Evolutionary conservation across 768 basidiomycete species (phyloP).

Genomic region (Tylopilus vinaceipallidus): DNA sequence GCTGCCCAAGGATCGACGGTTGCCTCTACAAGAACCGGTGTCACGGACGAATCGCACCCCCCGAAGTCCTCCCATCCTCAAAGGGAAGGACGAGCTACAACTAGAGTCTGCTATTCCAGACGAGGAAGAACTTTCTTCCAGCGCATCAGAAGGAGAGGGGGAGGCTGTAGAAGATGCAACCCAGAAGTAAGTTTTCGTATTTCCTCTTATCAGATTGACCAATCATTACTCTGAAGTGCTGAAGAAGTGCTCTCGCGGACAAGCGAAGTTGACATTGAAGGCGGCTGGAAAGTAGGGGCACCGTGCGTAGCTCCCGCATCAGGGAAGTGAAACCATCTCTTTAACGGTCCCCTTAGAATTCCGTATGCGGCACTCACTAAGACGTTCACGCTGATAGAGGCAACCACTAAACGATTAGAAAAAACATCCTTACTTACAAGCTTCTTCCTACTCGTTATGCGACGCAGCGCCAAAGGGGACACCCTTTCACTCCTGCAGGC

Average conservation of each 20-base stretch:
- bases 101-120: conserved; percentile 19
- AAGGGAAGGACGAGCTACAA: conserved; percentile 24
- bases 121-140: conserved; percentile 34
- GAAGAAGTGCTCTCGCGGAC: conserved; percentile 60
- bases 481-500: conserved; percentile 76
- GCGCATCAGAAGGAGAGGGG: conserved; percentile 41
- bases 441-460: conserved; percentile 87
- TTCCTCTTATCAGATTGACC: background rate
- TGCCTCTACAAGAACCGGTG: background rate
- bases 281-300: conserved; percentile 81
- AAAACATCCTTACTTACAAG: conserved; percentile 87
- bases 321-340: background rate
- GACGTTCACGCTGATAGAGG: conserved; percentile 85
- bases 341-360: conserved; percentile 49
- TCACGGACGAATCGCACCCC: conserved; percentile 1
- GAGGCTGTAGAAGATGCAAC: conserved; percentile 55
- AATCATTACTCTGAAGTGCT: conserved; percentile 44
- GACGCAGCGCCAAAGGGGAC: conserved; percentile 75
- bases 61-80: conserved; percentile 1
- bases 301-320: conserved; percentile 54
- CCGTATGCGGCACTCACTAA: conserved; percentile 93
- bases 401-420: conserved; percentile 92
- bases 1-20: background rate
- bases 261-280: conserved; percentile 70
- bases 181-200: conserved; percentile 50